Evolutionary conservation across 2,329 filamentous ascomycete genomes (phyloP).

Genomic region (Fusarium succisae): DNA sequence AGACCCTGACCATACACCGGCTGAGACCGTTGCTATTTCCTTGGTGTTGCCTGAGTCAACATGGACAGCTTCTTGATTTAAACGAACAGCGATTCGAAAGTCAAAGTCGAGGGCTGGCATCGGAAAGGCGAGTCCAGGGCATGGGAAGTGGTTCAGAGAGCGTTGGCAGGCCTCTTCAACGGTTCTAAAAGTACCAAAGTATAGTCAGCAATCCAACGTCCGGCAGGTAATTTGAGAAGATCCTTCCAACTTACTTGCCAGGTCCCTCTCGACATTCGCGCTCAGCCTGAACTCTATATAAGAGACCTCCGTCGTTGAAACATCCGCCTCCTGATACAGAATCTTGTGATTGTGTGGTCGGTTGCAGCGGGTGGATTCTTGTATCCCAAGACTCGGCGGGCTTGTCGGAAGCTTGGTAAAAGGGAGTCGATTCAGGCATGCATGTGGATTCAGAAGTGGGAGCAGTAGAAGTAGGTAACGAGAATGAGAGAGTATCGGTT

Average conservation of each 20-base stretch:
- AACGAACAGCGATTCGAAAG: conserved; percentile 59
- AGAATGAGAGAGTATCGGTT: conserved; percentile 47
- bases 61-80: conserved; percentile 55
- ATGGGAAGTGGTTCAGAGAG: conserved; percentile 53
- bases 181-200: conserved; percentile 35
- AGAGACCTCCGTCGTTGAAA: conserved; percentile 40
- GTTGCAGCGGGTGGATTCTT: conserved; percentile 30
- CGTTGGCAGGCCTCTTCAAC: conserved; percentile 52
- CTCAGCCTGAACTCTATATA: conserved; percentile 42
- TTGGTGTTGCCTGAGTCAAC: conserved; percentile 56
- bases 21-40: conserved; percentile 60
- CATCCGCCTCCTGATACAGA: conserved; percentile 23
- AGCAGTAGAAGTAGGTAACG: conserved; percentile 45
- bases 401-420: conserved; percentile 19
- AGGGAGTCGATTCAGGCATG: conserved; percentile 31
- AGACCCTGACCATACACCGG: conserved; percentile 58
- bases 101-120: conserved; percentile 59
- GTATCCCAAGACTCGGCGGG: conserved; percentile 45
- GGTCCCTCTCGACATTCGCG: conserved; percentile 41
- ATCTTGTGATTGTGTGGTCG: conserved; percentile 19
- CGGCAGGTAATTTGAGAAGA: background rate
- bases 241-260: conserved; percentile 37
- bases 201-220: conserved; percentile 32
- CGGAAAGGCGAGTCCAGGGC: conserved; percentile 55
- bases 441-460: conserved; percentile 45